Conservation (phyloP, 352 stramenopile genomes). For the Globisporangium barbulae region DNA sequence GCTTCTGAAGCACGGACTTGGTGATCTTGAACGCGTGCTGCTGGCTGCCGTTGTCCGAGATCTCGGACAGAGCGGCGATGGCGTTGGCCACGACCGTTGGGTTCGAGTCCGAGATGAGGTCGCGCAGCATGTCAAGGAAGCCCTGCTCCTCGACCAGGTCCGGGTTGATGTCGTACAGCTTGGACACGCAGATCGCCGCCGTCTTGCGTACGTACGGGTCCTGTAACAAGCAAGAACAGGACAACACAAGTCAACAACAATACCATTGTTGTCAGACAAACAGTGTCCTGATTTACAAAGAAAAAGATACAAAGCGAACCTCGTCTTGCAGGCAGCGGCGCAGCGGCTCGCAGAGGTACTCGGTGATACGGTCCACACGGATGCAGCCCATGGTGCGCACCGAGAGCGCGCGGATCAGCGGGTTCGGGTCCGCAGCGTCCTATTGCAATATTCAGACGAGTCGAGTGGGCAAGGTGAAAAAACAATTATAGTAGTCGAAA, state of each 20-base stretch:
- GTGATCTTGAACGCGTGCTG: conserved; percentile 94
- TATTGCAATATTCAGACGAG: neutral
- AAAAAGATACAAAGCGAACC: conserved; percentile 9
- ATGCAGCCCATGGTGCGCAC: conserved; percentile 99
- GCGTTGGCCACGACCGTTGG: conserved; percentile 98
- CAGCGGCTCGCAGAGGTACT: conserved; percentile 98
- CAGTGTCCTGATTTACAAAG: neutral
- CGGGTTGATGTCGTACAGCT: conserved; percentile 99
- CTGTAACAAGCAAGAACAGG: conserved; percentile 10
- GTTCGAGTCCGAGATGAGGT: conserved; percentile 98
- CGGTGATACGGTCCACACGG: conserved; percentile 98
- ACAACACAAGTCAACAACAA: neutral
- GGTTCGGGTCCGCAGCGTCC: conserved; percentile 89
- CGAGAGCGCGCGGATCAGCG: conserved; percentile 95
- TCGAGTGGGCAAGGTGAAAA: neutral
- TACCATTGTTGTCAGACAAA: neutral
- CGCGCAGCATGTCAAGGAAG: conserved; percentile 95
- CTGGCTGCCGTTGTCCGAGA: conserved; percentile 92
- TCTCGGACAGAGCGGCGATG: conserved; percentile 97
- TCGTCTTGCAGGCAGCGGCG: conserved; percentile 91
- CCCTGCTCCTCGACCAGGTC: conserved; percentile 96
- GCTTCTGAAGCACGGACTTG: conserved; percentile 97
- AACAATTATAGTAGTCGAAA: neutral
- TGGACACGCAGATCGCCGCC: conserved; percentile 98
- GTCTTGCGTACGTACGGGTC: conserved; percentile 99